Evolutionary conservation across 805 yeast genomes (phyloP).

Genomic region (Saturnispora mendoncae): DNA sequence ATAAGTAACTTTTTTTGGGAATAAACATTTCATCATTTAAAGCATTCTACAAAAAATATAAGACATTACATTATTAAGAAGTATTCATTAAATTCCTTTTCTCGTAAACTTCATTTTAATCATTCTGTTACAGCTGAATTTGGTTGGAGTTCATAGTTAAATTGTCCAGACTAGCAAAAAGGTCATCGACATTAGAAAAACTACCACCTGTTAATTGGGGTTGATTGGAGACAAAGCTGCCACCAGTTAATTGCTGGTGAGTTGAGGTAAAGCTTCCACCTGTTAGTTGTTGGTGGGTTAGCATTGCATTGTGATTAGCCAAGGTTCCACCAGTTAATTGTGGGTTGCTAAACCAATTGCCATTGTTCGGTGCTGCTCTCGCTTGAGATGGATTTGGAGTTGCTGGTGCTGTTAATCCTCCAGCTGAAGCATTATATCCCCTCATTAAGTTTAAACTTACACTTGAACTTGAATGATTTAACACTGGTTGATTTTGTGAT

Average conservation of each 20-base stretch:
- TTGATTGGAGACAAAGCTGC: constrained; percentile 7
- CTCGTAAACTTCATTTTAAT: not conserved
- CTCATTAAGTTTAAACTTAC: constrained; percentile 25
- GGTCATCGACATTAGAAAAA: constrained; percentile 10
- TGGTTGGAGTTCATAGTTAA: constrained; percentile 8
- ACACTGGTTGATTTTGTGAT: constrained; percentile 9
- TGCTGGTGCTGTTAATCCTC: constrained; percentile 20
- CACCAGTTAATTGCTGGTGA: constrained; percentile 2
- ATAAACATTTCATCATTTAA: too few relatives aligned
- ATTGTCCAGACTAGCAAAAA: constrained; percentile 9
- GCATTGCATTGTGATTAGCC: not conserved
- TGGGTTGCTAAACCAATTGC: constrained; percentile 18
- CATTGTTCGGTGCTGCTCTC: constrained; percentile 8
- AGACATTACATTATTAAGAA: not conserved
- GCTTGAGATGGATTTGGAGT: constrained; percentile 16
- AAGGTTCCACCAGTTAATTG: constrained; percentile 24
- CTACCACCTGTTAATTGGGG: constrained; percentile 9
- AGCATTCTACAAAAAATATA: not conserved
- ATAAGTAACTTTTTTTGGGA: too few relatives aligned
- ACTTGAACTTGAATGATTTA: constrained; percentile 27
- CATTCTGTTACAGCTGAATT: constrained; percentile 7
- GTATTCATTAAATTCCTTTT: not conserved
- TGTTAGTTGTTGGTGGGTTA: constrained; percentile 3
- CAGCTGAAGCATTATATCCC: constrained; percentile 9
- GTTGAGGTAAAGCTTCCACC: constrained; percentile 5